Conservation (phyloP, 2,329 filamentous ascomycete genomes). For the Cordyceps fumosorosea region DNA sequence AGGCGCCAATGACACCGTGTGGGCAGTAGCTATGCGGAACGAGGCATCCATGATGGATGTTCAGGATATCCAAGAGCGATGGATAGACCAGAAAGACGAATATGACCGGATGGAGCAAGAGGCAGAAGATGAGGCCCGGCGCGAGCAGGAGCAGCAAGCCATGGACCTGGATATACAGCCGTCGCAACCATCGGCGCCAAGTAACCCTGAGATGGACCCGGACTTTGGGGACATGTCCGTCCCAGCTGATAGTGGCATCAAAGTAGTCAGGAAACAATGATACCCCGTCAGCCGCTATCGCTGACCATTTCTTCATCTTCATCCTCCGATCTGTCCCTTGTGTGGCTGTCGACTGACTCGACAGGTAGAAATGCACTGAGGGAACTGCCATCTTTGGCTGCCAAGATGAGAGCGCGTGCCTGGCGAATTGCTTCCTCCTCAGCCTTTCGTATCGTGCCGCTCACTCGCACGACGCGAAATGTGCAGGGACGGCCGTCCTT, state of each 20-base stretch:
- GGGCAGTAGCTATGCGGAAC: conserved; percentile 88
- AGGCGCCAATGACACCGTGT: conserved; percentile 92
- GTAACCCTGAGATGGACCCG: conserved; percentile 30
- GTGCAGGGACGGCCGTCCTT: conserved; percentile 60
- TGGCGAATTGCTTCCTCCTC: conserved; percentile 83
- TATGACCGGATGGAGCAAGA: conserved; percentile 75
- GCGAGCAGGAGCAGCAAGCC: conserved; percentile 29
- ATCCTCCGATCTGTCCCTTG: conserved; percentile 30
- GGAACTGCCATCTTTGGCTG: conserved; percentile 47
- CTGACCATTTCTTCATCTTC: conserved; percentile 41
- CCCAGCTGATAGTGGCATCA: conserved; percentile 59
- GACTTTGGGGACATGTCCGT: conserved; percentile 48
- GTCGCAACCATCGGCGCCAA: conserved; percentile 18
- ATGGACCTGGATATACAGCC: conserved; percentile 28
- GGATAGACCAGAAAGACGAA: conserved; percentile 84
- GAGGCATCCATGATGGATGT: conserved; percentile 71
- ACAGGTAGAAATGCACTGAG: conserved; percentile 7
- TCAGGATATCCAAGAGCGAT: conserved; percentile 88
- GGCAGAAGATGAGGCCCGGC: conserved; percentile 66
- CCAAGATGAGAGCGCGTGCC: conserved; percentile 64
- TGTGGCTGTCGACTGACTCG: conserved; percentile 30
- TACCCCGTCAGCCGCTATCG: conserved; percentile 36
- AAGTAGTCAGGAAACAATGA: conserved; percentile 62
- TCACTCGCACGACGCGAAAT: conserved; percentile 78
- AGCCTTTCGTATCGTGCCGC: conserved; percentile 85